Percentiles rank a stretch among this genome's conserved stretches.
Conservation (phyloP, 352 stramenopile genomes). For the Pythium coloratum region DNA sequence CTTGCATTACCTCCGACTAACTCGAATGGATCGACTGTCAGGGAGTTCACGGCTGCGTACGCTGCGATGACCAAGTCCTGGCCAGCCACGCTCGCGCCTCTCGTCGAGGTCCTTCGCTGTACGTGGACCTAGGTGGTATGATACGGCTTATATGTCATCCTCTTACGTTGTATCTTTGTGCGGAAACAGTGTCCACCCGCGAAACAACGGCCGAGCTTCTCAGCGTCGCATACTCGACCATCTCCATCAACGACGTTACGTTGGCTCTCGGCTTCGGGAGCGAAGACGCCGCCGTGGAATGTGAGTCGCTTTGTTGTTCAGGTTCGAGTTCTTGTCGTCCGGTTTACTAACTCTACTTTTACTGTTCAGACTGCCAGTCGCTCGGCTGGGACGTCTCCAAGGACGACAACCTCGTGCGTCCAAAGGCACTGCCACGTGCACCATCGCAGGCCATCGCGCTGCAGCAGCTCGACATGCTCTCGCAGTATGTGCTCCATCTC, state of each 20-base stretch:
- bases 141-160: background rate
- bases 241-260: conserved; percentile 44
- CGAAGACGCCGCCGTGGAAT: conserved; percentile 41
- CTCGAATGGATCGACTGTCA: conserved; percentile 10
- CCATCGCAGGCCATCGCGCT: conserved; percentile 35
- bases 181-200: conserved; percentile 44
- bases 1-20: too few species aligned
- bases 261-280: conserved; percentile 53
- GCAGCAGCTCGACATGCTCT: conserved; percentile 63
- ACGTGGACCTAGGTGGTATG: conserved; percentile 8
- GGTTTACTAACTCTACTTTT: background rate
- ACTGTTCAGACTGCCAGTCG: conserved; percentile 44
- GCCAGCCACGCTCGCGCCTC: conserved; percentile 36
- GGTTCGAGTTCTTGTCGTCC: too few species aligned
- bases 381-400: conserved; percentile 48
- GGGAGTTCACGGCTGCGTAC: conserved; percentile 52
- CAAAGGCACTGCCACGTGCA: conserved; percentile 38
- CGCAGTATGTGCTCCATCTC: conserved; percentile 68
- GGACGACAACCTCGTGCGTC: conserved; percentile 40
- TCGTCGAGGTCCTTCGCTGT: conserved; percentile 55
- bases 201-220: conserved; percentile 50
- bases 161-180: background rate
- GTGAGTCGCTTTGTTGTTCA: conserved; percentile 27
- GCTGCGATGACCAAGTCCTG: conserved; percentile 55
- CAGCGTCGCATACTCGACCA: conserved; percentile 62